These are phyloP conservation scores for Tetradesmus lagerheimii DNA, from an alignment of 139 green algal genomes.

Conservation along the genomic window DNA sequence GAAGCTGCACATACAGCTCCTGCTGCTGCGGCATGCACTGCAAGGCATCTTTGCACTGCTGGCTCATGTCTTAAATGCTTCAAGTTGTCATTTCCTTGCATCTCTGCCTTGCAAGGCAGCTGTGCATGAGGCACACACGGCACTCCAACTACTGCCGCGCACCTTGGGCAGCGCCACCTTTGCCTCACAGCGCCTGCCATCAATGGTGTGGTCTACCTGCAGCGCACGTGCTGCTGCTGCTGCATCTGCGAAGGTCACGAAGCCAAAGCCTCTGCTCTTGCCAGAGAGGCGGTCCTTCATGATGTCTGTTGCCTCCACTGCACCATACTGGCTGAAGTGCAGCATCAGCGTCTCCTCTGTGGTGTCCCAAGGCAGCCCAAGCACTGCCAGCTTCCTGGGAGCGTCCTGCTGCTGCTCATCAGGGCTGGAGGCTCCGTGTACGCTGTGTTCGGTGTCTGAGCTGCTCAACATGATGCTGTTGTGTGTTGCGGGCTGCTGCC, in stretches of 20 bases:
- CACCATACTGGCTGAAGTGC: conserved; percentile 84
- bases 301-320: conserved; percentile 78
- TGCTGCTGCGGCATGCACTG: background rate
- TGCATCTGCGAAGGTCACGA: conserved; percentile 74
- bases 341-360: conserved; percentile 76
- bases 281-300: conserved; percentile 81
- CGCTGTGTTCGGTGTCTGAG: conserved; percentile 38
- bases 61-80: background rate
- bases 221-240: conserved; percentile 61
- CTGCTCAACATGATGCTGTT: conserved; percentile 26
- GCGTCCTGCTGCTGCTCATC: conserved; percentile 41
- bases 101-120: background rate
- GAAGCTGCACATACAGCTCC: background rate
- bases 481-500: background rate
- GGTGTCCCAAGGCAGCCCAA: conserved; percentile 87
- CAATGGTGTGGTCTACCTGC: conserved; percentile 71
- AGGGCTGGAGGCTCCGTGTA: background rate
- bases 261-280: conserved; percentile 69
- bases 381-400: conserved; percentile 72
- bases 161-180: conserved; percentile 86
- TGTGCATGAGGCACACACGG: background rate
- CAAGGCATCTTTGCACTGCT: background rate
- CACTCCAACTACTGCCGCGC: background rate
- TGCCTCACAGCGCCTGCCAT: conserved; percentile 82
- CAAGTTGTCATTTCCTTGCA: background rate